phyloP scores from a whole-genome alignment of 169 alveolate genomes.

The Cryptosporidium sp. region DNA sequence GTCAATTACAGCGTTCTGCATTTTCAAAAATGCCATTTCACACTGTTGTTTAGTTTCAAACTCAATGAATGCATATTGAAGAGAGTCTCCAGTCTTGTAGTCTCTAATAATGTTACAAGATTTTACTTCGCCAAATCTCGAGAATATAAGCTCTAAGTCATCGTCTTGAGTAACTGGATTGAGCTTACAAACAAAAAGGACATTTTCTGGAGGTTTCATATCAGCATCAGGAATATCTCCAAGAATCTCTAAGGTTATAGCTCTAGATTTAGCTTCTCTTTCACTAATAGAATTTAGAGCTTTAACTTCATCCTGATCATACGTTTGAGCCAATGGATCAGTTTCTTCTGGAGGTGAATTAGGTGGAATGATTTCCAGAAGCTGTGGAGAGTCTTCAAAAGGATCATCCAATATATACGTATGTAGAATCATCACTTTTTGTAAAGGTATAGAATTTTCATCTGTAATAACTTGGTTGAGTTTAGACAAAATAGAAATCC shows the following conservation, averaged over 20 bases:
- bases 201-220: constrained; percentile 98
- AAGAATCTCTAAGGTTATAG: constrained; percentile 94
- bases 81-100: constrained; percentile 97
- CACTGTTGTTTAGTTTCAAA: constrained; percentile 95
- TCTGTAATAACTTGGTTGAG: constrained; percentile 87
- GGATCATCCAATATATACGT: constrained; percentile 93
- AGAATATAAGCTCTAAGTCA: constrained; percentile 95
- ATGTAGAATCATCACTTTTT: constrained; percentile 90
- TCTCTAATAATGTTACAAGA: constrained; percentile 96
- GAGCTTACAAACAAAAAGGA: constrained; percentile 96
- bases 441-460: constrained; percentile 86
- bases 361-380: constrained; percentile 81
- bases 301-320: constrained; percentile 83
- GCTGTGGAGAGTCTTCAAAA: constrained; percentile 86
- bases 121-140: constrained; percentile 94
- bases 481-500: constrained; percentile 85
- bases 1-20: constrained; percentile 97
- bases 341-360: constrained; percentile 81
- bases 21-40: constrained; percentile 95
- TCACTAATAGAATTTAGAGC: constrained; percentile 87
- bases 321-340: neutral
- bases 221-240: constrained; percentile 99
- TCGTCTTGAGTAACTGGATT: constrained; percentile 97
- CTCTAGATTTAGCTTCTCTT: constrained; percentile 93
- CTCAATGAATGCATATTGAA: constrained; percentile 98